Conservation (phyloP, 768 basidiomycete genomes). For the Roridomyces roridus region DNA sequence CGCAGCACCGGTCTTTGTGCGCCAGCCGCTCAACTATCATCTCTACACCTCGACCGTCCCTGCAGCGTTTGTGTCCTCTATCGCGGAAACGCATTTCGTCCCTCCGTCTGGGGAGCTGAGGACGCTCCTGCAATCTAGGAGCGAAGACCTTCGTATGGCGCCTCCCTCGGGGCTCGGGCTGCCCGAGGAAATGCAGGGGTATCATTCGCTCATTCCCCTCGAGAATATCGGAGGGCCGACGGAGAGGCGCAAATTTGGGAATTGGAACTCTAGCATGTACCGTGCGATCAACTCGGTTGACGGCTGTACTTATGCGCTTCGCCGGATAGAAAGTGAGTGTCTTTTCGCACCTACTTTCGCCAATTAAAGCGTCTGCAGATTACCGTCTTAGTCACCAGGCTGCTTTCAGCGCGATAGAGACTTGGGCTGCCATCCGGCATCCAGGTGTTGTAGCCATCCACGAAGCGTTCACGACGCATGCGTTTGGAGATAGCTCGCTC, state of each 20-base stretch:
- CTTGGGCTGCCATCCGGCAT: constrained; percentile 86
- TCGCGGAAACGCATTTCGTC: constrained; percentile 71
- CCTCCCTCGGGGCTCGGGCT: constrained; percentile 60
- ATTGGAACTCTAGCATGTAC: constrained; percentile 86
- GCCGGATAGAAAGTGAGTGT: constrained; percentile 85
- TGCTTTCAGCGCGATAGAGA: constrained; percentile 83
- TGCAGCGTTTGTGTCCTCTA: constrained; percentile 53
- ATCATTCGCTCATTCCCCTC: constrained; percentile 85
- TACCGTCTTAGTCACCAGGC: constrained; percentile 82
- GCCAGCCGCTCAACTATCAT: constrained; percentile 93
- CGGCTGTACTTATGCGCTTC: constrained; percentile 76
- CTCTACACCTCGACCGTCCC: constrained; percentile 82
- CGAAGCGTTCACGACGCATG: constrained; percentile 94
- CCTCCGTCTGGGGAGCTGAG: constrained; percentile 50
- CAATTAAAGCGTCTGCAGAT: constrained; percentile 52
- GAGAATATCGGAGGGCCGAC: constrained; percentile 53
- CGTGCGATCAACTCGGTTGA: constrained; percentile 80
- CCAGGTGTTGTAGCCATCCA: constrained; percentile 83
- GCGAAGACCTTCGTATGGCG: constrained; percentile 70
- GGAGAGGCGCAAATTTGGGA: constrained; percentile 81
- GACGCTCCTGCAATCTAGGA: constrained; percentile 52
- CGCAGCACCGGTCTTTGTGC: constrained; percentile 56
- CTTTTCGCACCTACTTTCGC: background rate
- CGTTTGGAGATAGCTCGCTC: constrained; percentile 92
- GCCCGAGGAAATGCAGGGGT: constrained; percentile 89